Percentiles rank a stretch among this genome's conserved stretches.
These are phyloP conservation scores for Sphaerosporella brunnea DNA, from an alignment of 495 filamentous ascomycete genomes.

Conservation along the genomic window DNA sequence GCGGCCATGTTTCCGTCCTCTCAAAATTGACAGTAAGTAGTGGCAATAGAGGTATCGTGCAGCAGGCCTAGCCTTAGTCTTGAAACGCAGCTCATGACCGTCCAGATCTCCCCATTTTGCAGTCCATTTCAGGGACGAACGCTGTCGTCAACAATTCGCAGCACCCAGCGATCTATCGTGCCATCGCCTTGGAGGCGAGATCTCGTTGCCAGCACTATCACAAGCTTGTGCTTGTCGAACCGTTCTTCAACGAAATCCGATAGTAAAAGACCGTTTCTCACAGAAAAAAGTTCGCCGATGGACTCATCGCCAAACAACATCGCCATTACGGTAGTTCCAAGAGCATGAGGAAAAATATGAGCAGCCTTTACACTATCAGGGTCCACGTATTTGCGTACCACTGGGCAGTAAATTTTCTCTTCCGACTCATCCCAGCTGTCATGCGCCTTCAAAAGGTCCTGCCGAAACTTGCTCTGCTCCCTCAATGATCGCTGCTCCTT, in stretches of 20 bases:
- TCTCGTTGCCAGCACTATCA: neutral
- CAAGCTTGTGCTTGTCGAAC: neutral
- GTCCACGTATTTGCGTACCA: neutral
- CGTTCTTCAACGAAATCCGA: neutral
- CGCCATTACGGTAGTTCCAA: neutral
- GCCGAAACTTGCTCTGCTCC: neutral
- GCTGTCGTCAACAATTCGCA: neutral
- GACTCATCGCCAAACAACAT: neutral
- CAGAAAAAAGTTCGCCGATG: neutral
- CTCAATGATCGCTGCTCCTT: neutral
- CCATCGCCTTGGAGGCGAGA: neutral
- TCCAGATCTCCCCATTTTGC: neutral
- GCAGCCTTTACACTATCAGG: neutral
- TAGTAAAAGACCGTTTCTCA: neutral
- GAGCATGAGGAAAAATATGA: neutral
- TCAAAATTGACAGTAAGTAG: neutral
- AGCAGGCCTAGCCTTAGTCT: neutral
- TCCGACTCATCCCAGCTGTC: neutral
- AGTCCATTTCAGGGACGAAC: neutral
- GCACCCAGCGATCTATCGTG: neutral
- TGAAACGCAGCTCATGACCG: neutral
- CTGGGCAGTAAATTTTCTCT: neutral
- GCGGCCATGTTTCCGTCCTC: neutral
- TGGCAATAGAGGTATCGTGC: neutral
- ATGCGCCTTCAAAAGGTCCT: neutral